Evolutionary conservation across 2,329 filamentous ascomycete genomes (phyloP).

Genomic region (Tolypocladium sp.): DNA sequence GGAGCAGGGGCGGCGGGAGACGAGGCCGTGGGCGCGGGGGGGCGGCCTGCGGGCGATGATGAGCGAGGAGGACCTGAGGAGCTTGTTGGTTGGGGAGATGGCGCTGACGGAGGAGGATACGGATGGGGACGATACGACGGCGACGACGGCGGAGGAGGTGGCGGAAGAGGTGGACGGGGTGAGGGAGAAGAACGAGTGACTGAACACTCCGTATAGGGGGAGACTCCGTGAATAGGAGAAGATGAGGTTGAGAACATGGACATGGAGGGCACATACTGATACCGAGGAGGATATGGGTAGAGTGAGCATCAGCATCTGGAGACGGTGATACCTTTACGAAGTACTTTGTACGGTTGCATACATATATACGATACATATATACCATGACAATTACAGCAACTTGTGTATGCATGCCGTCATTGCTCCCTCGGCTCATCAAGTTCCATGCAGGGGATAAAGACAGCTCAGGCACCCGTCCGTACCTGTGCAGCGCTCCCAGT

Average conservation of each 20-base stretch:
- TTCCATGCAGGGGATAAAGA: neutral
- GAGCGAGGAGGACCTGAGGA: constrained; percentile 50
- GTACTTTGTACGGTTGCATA: neutral
- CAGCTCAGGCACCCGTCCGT: neutral
- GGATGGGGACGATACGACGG: constrained; percentile 13
- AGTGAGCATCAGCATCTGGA: neutral
- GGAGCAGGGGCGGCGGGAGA: constrained; percentile 48
- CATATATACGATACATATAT: neutral
- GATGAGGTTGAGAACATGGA: neutral
- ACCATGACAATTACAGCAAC: no score
- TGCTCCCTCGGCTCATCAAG: neutral
- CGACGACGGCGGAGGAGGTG: neutral
- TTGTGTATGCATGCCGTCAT: no score
- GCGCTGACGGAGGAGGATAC: constrained; percentile 24
- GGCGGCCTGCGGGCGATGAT: constrained; percentile 51
- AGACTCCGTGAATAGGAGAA: no score
- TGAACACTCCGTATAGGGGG: no score
- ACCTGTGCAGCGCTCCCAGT: neutral
- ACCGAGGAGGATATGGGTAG: neutral
- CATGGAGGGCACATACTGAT: no score
- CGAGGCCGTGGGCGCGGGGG: constrained; percentile 35
- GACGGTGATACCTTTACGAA: neutral
- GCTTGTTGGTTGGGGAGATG: constrained; percentile 31
- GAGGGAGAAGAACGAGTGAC: neutral
- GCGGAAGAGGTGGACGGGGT: neutral